These are phyloP conservation scores for Aspergillus eucalypticola DNA, from an alignment of 2,329 filamentous ascomycete genomes.

Conservation along the genomic window DNA sequence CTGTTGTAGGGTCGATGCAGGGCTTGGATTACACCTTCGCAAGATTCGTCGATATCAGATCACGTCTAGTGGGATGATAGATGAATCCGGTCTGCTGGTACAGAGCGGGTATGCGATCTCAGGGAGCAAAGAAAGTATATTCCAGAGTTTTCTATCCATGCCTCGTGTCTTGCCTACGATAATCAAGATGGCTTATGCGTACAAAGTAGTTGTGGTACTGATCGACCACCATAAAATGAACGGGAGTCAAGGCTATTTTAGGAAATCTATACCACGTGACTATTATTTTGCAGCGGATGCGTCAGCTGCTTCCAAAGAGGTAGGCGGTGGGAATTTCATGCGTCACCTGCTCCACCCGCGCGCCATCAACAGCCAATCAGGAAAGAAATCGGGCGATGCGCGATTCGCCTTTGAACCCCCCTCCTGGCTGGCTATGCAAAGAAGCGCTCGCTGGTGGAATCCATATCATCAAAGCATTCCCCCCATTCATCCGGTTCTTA, in stretches of 20 bases:
- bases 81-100: too few relatives aligned
- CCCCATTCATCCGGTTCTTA: neutral
- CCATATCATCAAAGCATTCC: neutral
- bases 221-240: neutral
- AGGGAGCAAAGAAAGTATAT: too few relatives aligned
- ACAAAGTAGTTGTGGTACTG: too few relatives aligned
- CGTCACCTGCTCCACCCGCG: slow-evolving; percentile 9
- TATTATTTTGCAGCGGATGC: neutral
- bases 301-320: neutral
- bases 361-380: slow-evolving; percentile 3
- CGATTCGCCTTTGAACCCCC: slow-evolving; percentile 1
- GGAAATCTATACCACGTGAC: neutral
- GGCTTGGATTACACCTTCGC: neutral
- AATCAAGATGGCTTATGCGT: too few relatives aligned
- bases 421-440: neutral
- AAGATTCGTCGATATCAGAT: neutral
- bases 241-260: neutral
- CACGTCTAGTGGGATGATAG: neutral
- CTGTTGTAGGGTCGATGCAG: neutral
- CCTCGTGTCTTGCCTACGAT: too few relatives aligned
- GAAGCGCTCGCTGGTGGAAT: neutral
- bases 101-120: too few relatives aligned
- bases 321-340: neutral
- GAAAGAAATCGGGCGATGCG: neutral
- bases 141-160: too few relatives aligned